These are phyloP conservation scores for Cercophora sp. DNA, from an alignment of 495 filamentous ascomycete species.

Conservation along the genomic window DNA sequence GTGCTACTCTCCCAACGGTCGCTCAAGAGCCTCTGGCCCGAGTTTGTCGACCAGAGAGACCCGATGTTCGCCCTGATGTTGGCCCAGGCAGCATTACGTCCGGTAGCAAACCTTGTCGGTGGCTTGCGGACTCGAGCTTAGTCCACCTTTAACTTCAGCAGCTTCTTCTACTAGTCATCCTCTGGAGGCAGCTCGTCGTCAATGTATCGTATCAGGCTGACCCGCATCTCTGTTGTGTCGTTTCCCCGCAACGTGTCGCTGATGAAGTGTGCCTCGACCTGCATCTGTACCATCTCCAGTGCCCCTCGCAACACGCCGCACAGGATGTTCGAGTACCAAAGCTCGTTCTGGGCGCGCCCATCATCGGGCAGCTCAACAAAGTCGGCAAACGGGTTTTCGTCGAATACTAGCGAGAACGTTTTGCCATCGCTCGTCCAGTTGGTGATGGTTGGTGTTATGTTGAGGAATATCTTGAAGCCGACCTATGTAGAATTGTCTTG, in stretches of 20 bases:
- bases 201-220: slow-evolving; percentile 88
- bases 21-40: too few species aligned
- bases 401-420: slow-evolving; percentile 91
- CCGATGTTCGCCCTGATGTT: too few species aligned
- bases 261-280: slow-evolving; percentile 95
- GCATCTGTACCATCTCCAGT: slow-evolving; percentile 99
- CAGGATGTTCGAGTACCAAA: slow-evolving; percentile 97
- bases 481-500: slow-evolving; percentile 51
- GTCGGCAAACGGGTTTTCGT: slow-evolving; percentile 94
- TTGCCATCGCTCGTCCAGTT: slow-evolving; percentile 97
- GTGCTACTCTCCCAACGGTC: too few species aligned
- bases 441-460: slow-evolving; percentile 90
- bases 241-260: slow-evolving; percentile 92
- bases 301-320: slow-evolving; percentile 89
- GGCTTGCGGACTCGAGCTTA: background rate
- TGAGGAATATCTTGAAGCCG: slow-evolving; percentile 98
- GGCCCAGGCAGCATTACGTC: too few species aligned
- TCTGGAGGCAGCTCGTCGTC: slow-evolving; percentile 97
- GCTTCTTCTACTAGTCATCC: slow-evolving; percentile 62
- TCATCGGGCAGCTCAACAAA: slow-evolving; percentile 98
- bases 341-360: slow-evolving; percentile 88
- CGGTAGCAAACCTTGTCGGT: too few species aligned
- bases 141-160: background rate
- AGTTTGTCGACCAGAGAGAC: too few species aligned
- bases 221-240: slow-evolving; percentile 95